Evolutionary conservation across 2,329 filamentous ascomycete species (phyloP).

Genomic region (Penicillium fuscoglaucum): DNA sequence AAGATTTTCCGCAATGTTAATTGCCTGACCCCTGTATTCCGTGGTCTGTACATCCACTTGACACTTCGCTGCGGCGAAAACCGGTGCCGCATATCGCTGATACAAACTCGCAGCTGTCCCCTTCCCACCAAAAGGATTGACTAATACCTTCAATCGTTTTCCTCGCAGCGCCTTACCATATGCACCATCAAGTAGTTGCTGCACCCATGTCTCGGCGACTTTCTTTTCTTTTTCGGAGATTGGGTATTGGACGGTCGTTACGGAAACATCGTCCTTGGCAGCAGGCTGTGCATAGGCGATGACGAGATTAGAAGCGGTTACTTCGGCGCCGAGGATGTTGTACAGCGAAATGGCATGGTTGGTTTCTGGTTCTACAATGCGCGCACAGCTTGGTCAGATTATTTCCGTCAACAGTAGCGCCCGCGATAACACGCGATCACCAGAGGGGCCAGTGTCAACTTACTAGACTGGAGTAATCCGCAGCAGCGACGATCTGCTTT

Average conservation of each 20-base stretch:
- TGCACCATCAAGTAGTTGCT: slow-evolving; percentile 64
- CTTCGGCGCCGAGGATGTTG: slow-evolving; percentile 79
- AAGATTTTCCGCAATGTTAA: slow-evolving; percentile 71
- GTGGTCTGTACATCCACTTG: slow-evolving; percentile 72
- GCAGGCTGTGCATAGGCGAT: slow-evolving; percentile 70
- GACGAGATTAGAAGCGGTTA: slow-evolving; percentile 60
- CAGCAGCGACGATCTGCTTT: slow-evolving; percentile 56
- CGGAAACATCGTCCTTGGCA: slow-evolving; percentile 61
- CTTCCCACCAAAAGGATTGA: slow-evolving; percentile 89
- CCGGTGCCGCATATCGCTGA: slow-evolving; percentile 71
- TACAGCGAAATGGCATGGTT: slow-evolving; percentile 70
- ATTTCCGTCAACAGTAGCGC: slow-evolving; percentile 3
- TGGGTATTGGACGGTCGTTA: slow-evolving; percentile 62
- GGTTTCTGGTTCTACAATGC: slow-evolving; percentile 41
- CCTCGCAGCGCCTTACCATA: slow-evolving; percentile 68
- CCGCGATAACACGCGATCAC: slow-evolving; percentile 13
- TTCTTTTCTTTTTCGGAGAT: slow-evolving; percentile 54
- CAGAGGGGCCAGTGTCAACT: slow-evolving; percentile 16
- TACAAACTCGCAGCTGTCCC: slow-evolving; percentile 74
- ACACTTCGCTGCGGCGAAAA: slow-evolving; percentile 80
- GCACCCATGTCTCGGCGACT: slow-evolving; percentile 62
- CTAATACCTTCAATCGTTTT: slow-evolving; percentile 80
- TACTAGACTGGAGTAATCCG: slow-evolving; percentile 54
- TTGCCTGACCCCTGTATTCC: slow-evolving; percentile 70
- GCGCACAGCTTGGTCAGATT: slow-evolving; percentile 5